Evolutionary conservation across 768 basidiomycete genomes (phyloP), one percentile per base, ranked within the genome.

Genomic region (Guyanaporus albipodus): DNA sequence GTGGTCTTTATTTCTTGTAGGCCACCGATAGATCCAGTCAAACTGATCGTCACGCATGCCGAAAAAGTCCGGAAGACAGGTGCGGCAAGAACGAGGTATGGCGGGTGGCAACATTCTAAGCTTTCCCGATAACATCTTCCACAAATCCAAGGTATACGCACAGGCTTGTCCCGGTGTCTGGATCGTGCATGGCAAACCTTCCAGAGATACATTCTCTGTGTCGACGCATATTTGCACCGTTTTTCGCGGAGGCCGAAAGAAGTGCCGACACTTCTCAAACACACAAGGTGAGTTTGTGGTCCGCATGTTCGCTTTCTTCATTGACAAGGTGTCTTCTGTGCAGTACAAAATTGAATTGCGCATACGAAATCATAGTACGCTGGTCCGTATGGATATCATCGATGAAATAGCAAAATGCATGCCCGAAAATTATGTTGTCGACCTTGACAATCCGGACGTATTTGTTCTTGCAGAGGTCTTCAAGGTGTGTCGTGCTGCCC

Each of bases 291-390:
- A 21, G 54, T 44, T 32, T 34, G 21, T 7, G 21, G 1, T 43
- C 22, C 1, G 19, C 39, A n/a, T 27, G 9, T 2, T 26, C 18
- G 8, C 22, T 10, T 4, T 3, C 19, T 32, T 49, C 26, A 23
- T 43, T 38, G 14, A 48, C 24, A 18, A 27, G 3, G 11, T 19
- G n/a, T 36, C 21, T 9, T 4, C 6, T 21, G 9, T 23, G 33
- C 49, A 91, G 90, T 92, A 87, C 70, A 91, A 91, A 63, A 80
- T 91, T 29, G 88, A 91, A 55, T 58, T 88, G 40, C 75, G 83
- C 40, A 66, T 83, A 24, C 78, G 89, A 33, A 90, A 91, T 59
- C 89, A 91, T 52, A 83, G 73, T n/a, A 83, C 79, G 6, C 62
- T 91, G 21, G 56, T 76, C 9, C 79, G 85, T 14, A 70, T 74